Evolutionary conservation across 2,329 filamentous ascomycete genomes (phyloP).

Genomic region (Alternaria ethzedia): DNA sequence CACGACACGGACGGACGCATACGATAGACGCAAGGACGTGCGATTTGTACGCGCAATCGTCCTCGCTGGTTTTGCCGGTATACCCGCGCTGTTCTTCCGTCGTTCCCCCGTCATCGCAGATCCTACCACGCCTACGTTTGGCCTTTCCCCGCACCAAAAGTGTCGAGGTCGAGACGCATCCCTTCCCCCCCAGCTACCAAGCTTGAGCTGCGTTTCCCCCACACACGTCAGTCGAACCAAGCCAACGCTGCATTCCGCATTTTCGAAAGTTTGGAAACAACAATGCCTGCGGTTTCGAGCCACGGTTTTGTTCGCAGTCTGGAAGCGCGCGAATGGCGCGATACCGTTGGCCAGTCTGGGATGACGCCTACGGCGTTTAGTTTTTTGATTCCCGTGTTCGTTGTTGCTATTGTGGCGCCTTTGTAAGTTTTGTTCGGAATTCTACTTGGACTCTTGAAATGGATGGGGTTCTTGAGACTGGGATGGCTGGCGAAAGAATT

Average conservation of each 20-base stretch:
- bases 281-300: conserved; percentile 20
- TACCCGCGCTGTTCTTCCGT: not conserved
- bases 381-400: conserved; percentile 38
- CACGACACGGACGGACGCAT: not conserved
- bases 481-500: not conserved
- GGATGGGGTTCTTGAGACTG: not conserved
- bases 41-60: not conserved
- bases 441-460: not conserved
- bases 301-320: conserved; percentile 2
- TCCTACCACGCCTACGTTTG: not conserved
- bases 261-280: not conserved
- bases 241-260: not conserved
- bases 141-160: not conserved
- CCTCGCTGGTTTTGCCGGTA: not conserved
- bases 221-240: not conserved
- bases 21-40: not conserved
- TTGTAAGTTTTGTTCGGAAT: conserved; percentile 27
- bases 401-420: conserved; percentile 35
- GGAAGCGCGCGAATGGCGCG: conserved; percentile 20
- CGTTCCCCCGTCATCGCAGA: not conserved
- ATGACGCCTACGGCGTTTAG: conserved; percentile 38
- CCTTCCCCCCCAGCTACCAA: not conserved
- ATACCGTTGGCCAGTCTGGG: conserved; percentile 25
- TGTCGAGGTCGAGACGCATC: not conserved
- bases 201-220: not conserved